Base-by-base conservation (phyloP, 2,329 filamentous ascomycete genomes). In the Microdochium trichocladiopsis region DNA sequence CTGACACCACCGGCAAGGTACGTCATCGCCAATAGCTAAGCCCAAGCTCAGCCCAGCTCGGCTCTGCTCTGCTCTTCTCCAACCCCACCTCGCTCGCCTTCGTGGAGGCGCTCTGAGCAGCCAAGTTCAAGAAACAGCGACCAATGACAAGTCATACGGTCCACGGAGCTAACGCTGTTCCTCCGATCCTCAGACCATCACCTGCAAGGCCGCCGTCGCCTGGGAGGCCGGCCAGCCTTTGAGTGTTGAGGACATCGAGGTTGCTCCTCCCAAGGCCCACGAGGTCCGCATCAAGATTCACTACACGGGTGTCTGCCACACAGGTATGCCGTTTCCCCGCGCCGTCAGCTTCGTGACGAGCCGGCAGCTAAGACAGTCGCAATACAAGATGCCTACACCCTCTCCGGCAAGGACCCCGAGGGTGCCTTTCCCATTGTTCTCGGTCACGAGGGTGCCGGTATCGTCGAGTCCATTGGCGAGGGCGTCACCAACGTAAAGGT, bases 261-360 rank as follows among this genome's bases (percentile, higher is more conserved):
- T 99, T 59, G 83, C 80, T 51, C 88, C 93, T 57, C 94, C 94
- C 55, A 85, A 80, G 73, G 92, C 93, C 56, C 83, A 95, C 74
- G 94, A 99, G 77, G 94, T 99, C 67, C 90, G 94, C 64, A 96
- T 99, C 68, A 77, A 97, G 78, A 90, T 97, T 69, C 87, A 93
- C 79, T 95, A 96, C 79, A 99, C 94, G 51, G 94, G 94, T 73
- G 94, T 99, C 69, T 99, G 94, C 79, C 94, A 99, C 77, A 99
- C 93, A 69, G 90, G 90, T 94, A 75, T 62, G 70, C n/a, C n/a
- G 66, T 49, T 52, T 49, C 43, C 50, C 53, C 51, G 48, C 52
- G 53, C 6, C 33, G 5, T 37, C 12, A n/a, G 12, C 5, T 5
- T 22, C 6, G 10, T 18, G 14, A 45, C 18, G 41, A 18, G 4